phyloP scores from a whole-genome alignment of 2,329 filamentous ascomycete genomes.

The Gnomoniopsis smithogilvyi region DNA sequence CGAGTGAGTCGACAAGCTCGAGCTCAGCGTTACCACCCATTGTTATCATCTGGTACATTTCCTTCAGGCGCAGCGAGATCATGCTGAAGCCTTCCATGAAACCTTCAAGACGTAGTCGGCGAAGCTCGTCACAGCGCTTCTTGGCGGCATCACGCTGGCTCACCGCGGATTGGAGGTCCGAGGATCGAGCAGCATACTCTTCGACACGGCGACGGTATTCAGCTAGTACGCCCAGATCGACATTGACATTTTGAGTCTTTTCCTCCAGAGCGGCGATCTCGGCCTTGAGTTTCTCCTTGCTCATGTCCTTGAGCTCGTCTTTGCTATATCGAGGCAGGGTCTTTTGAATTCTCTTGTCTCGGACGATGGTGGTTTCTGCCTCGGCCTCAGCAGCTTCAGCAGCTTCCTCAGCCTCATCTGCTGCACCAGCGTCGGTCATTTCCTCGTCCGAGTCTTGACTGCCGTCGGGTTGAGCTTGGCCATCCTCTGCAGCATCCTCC shows the following conservation, averaged over 20 bases:
- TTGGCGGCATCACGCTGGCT: slow-evolving; percentile 80
- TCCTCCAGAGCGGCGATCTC: slow-evolving; percentile 63
- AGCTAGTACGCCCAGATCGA: slow-evolving; percentile 76
- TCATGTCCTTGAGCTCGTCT: slow-evolving; percentile 66
- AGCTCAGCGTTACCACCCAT: slow-evolving; percentile 99
- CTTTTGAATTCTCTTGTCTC: slow-evolving; percentile 36
- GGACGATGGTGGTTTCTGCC: slow-evolving; percentile 22
- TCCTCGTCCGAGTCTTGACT: slow-evolving; percentile 25
- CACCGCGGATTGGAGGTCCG: slow-evolving; percentile 78
- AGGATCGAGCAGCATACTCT: slow-evolving; percentile 49
- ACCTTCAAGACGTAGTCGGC: slow-evolving; percentile 83
- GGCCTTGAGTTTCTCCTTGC: slow-evolving; percentile 56
- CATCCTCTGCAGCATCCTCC: slow-evolving; percentile 24
- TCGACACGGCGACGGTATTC: slow-evolving; percentile 38
- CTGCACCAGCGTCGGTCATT: slow-evolving; percentile 24
- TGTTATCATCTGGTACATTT: slow-evolving; percentile 99
- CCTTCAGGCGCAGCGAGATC: slow-evolving; percentile 92
- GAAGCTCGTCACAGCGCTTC: slow-evolving; percentile 87
- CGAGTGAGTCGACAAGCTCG: slow-evolving; percentile 91
- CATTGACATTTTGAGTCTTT: slow-evolving; percentile 77
- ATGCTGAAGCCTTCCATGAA: slow-evolving; percentile 98
- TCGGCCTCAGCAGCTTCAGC: slow-evolving; percentile 23
- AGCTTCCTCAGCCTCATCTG: slow-evolving; percentile 22
- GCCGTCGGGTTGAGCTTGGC: slow-evolving; percentile 23
- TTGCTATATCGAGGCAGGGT: slow-evolving; percentile 75